A percentile compares a stretch with the other conserved stretches of the same genome.
Evolutionary conservation across 352 stramenopile species (phyloP).

Genomic region (Globisporangium splendens): DNA sequence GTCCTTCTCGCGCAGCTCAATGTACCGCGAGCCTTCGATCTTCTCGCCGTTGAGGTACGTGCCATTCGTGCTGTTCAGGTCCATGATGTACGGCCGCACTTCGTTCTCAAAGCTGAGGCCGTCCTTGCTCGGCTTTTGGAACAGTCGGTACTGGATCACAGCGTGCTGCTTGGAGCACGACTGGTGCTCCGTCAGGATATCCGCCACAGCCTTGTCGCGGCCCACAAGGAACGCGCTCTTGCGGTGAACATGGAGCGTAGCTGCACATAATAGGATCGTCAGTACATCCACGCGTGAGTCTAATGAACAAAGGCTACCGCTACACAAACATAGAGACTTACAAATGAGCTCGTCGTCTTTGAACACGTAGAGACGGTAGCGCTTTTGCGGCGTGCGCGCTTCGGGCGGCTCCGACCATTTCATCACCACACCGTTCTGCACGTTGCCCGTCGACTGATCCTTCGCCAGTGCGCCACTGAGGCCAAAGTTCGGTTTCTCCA

Average conservation of each 20-base stretch:
- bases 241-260: slow-evolving; percentile 93
- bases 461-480: slow-evolving; percentile 95
- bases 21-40: slow-evolving; percentile 94
- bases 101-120: slow-evolving; percentile 54
- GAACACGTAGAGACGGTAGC: slow-evolving; percentile 98
- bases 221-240: slow-evolving; percentile 96
- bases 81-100: slow-evolving; percentile 96
- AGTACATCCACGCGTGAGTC: not conserved
- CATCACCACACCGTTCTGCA: slow-evolving; percentile 95
- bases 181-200: slow-evolving; percentile 94
- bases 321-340: slow-evolving; percentile 19
- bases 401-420: slow-evolving; percentile 98
- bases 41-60: slow-evolving; percentile 96
- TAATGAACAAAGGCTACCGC: not conserved
- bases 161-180: slow-evolving; percentile 97
- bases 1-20: slow-evolving; percentile 95
- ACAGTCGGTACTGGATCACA: slow-evolving; percentile 94
- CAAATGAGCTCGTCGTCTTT: slow-evolving; percentile 85
- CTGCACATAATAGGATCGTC: too few species aligned
- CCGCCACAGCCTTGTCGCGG: slow-evolving; percentile 91
- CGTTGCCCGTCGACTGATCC: slow-evolving; percentile 93
- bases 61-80: slow-evolving; percentile 97
- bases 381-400: slow-evolving; percentile 85
- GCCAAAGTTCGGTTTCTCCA: slow-evolving; percentile 96
- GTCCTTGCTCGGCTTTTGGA: slow-evolving; percentile 62